Percentiles rank a stretch among this genome's conserved stretches.
Evolutionary conservation across 257 asterid genomes (phyloP).

Genomic region (Perilla frutescens): DNA sequence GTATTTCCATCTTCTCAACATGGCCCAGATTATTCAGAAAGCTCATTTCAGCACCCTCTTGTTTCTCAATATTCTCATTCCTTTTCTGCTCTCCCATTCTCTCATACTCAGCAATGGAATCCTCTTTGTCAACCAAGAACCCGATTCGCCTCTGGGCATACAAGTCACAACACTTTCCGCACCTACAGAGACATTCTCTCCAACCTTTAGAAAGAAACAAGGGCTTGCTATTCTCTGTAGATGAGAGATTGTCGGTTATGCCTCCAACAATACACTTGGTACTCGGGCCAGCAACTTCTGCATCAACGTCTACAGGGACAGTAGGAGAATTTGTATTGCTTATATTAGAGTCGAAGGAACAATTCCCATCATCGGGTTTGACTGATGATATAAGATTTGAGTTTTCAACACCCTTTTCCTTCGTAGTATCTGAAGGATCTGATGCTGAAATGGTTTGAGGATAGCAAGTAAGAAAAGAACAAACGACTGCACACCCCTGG

Average conservation of each 20-base stretch:
- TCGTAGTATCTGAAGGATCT: conserved; percentile 31
- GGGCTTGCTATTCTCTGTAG: conserved; percentile 51
- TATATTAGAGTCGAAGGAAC: no score
- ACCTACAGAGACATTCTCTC: conserved; percentile 76
- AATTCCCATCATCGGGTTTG: conserved; percentile 22
- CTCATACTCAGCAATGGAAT: conserved; percentile 90
- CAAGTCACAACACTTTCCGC: conserved; percentile 61
- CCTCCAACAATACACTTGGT: conserved; percentile 53
- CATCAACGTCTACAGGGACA: no score
- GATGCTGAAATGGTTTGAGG: conserved; percentile 55
- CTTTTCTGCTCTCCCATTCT: conserved; percentile 74
- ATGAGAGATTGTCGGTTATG: conserved; percentile 44
- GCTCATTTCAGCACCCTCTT: conserved; percentile 66
- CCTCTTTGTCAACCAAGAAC: conserved; percentile 82
- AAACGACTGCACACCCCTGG: conserved; percentile 70
- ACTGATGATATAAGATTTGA: conserved; percentile 36
- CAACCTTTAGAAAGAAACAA: conserved; percentile 75
- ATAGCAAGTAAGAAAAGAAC: conserved; percentile 69
- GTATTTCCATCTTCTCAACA: conserved; percentile 76
- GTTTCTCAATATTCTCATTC: conserved; percentile 69
- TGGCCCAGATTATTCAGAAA: conserved; percentile 79
- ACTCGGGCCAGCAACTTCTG: conserved; percentile 52
- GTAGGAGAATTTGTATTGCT: no score
- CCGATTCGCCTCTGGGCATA: conserved; percentile 61
- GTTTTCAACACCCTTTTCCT: conserved; percentile 54